Evolutionary conservation across 768 basidiomycete genomes (phyloP).

Genomic region (Brasilioporus rufonigricans): DNA sequence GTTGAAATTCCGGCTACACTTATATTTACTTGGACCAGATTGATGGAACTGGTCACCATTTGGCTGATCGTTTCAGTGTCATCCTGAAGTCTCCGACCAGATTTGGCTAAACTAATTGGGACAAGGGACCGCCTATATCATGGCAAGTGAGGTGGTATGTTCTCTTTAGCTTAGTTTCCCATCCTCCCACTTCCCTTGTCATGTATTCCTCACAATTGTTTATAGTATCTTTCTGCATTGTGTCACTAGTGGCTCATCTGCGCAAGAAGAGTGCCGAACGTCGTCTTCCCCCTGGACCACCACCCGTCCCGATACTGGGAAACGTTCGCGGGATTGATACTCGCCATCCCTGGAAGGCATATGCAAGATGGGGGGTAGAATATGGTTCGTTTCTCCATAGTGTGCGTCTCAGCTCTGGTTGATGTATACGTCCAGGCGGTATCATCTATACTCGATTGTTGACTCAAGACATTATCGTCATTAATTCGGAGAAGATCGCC

Average conservation of each 20-base stretch:
- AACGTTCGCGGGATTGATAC: conserved; percentile 20
- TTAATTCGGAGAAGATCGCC: conserved; percentile 27
- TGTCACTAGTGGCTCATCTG: conserved; percentile 8
- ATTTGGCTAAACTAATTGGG: not conserved
- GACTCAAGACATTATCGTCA: conserved; percentile 23
- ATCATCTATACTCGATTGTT: conserved; percentile 25
- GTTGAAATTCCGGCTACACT: no score
- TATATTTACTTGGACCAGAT: no score
- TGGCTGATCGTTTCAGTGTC: not conserved
- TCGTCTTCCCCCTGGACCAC: conserved; percentile 24
- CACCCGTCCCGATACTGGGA: conserved; percentile 18
- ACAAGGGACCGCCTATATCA: conserved; percentile 1
- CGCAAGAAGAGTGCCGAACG: conserved; percentile 4
- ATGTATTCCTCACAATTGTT: conserved; percentile 4
- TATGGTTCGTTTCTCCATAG: conserved; percentile 15
- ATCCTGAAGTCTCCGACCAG: not conserved
- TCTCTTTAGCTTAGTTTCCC: not conserved
- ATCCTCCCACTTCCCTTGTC: not conserved
- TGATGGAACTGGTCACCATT: not conserved
- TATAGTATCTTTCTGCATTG: conserved; percentile 7
- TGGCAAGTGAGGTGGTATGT: not conserved
- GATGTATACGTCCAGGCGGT: conserved; percentile 10
- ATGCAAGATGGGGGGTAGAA: conserved; percentile 16
- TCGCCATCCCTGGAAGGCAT: conserved; percentile 22
- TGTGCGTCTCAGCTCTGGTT: not conserved